A percentile compares a stretch with the other conserved stretches of the same genome.
phyloP scores from a whole-genome alignment of 2,329 filamentous ascomycete genomes.

The Rasamsonia emersonii region DNA sequence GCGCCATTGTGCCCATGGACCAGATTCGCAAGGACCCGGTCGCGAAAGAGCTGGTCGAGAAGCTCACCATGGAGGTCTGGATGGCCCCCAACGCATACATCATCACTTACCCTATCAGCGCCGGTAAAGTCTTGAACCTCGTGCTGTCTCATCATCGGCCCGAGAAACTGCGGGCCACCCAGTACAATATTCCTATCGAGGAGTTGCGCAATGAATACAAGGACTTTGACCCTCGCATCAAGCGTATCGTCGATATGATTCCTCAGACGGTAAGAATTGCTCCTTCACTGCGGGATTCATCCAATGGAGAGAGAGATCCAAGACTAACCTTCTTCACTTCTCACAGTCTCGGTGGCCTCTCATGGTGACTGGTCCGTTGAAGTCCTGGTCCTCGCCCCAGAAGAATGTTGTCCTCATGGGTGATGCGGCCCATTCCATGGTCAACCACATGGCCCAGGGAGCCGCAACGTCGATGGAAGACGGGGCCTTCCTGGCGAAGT shows the following conservation, averaged over 20 bases:
- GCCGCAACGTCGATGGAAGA: conserved; percentile 40
- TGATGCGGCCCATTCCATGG: conserved; percentile 36
- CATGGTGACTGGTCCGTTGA: conserved; percentile 34
- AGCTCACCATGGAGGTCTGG: conserved; percentile 41
- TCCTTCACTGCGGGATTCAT: background rate
- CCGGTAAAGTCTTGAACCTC: conserved; percentile 38
- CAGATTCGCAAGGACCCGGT: conserved; percentile 35
- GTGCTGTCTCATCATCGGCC: conserved; percentile 35
- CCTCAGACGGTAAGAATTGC: conserved; percentile 16
- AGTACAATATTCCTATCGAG: conserved; percentile 32
- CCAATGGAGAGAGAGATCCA: background rate
- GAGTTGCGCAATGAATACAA: conserved; percentile 36
- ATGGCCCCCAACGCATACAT: conserved; percentile 28
- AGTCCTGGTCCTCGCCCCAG: conserved; percentile 32
- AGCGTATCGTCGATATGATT: conserved; percentile 34
- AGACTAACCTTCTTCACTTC: background rate
- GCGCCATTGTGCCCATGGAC: conserved; percentile 37
- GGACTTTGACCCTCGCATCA: conserved; percentile 38
- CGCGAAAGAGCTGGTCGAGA: conserved; percentile 28
- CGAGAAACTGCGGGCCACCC: conserved; percentile 26
- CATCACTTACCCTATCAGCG: conserved; percentile 41
- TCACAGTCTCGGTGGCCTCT: conserved; percentile 32
- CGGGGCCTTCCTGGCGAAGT: conserved; percentile 32
- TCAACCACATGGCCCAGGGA: conserved; percentile 38
- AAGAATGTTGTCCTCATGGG: conserved; percentile 39